A percentile compares a stretch with the other conserved stretches of the same genome.
Conservation (phyloP, 2,329 filamentous ascomycete species). For the Chlorencoelia australis region DNA sequence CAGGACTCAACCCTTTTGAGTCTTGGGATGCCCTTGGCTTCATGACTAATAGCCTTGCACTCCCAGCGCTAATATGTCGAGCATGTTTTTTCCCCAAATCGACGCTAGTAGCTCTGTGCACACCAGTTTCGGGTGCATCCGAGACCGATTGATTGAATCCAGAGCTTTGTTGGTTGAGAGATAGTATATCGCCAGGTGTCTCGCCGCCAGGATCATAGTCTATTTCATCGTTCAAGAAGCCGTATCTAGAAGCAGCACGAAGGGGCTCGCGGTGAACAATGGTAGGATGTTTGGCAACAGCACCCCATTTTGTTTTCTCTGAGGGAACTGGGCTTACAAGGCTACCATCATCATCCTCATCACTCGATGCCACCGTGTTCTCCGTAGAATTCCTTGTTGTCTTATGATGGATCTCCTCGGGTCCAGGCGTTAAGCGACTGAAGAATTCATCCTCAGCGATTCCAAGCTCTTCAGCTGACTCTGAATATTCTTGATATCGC, state of each 20-base stretch:
- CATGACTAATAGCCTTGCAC: constrained; percentile 63
- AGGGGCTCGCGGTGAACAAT: constrained; percentile 53
- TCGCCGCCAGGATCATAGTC: constrained; percentile 17
- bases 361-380: constrained; percentile 43
- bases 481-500: constrained; percentile 42
- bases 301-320: constrained; percentile 26
- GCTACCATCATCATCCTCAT: constrained; percentile 44
- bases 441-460: constrained; percentile 68
- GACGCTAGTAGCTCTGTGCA: constrained; percentile 62
- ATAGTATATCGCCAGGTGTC: constrained; percentile 17
- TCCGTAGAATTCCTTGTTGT: constrained; percentile 38
- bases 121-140: constrained; percentile 11
- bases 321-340: constrained; percentile 16
- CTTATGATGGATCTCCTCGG: constrained; percentile 19
- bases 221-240: constrained; percentile 32
- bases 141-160: constrained; percentile 12
- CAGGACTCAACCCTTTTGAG: constrained; percentile 30
- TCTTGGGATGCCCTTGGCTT: constrained; percentile 45
- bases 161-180: constrained; percentile 22
- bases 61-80: constrained; percentile 67
- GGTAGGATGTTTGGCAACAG: constrained; percentile 40
- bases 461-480: constrained; percentile 55
- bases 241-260: constrained; percentile 50
- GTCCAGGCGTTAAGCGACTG: constrained; percentile 39
- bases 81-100: constrained; percentile 50